A percentile compares a stretch with the other conserved stretches of the same genome.
Conservation (phyloP, 495 filamentous ascomycete genomes). For the Podospora appendiculata region DNA sequence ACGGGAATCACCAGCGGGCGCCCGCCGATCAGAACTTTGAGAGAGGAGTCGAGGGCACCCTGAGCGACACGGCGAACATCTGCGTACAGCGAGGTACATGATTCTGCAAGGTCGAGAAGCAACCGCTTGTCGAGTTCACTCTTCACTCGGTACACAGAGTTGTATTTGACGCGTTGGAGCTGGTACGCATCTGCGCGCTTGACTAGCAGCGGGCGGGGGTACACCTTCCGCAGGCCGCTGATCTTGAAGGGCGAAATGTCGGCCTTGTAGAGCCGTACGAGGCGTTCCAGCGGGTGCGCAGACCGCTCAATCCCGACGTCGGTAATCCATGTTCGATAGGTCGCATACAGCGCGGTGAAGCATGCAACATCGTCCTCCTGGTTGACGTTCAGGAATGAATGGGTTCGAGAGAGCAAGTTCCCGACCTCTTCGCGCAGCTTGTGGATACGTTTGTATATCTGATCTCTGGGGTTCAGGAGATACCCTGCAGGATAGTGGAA, state of each 20-base stretch:
- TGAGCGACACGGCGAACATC: slow-evolving; percentile 93
- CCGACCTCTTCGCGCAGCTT: slow-evolving; percentile 71
- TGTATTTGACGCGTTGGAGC: slow-evolving; percentile 84
- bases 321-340: slow-evolving; percentile 93
- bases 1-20: slow-evolving; percentile 82
- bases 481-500: slow-evolving; percentile 86
- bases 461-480: slow-evolving; percentile 51
- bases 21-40: slow-evolving; percentile 85
- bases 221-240: slow-evolving; percentile 83
- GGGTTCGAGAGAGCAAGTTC: slow-evolving; percentile 71
- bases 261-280: slow-evolving; percentile 69
- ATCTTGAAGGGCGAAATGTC: slow-evolving; percentile 92
- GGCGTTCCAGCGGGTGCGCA: slow-evolving; percentile 84
- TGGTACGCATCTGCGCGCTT: slow-evolving; percentile 92
- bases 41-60: slow-evolving; percentile 80
- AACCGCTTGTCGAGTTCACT: slow-evolving; percentile 77
- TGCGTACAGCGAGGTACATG: slow-evolving; percentile 87
- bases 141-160: slow-evolving; percentile 75
- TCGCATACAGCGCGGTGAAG: slow-evolving; percentile 85
- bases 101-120: slow-evolving; percentile 81
- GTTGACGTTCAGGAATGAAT: slow-evolving; percentile 71
- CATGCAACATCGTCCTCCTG: slow-evolving; percentile 95
- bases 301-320: slow-evolving; percentile 95
- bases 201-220: slow-evolving; percentile 81
- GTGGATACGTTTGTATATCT: slow-evolving; percentile 69